Evolutionary conservation across 305 asterid genomes (phyloP), one percentile per base, ranked within the genome.

Genomic region (Fraxinus greggii): DNA sequence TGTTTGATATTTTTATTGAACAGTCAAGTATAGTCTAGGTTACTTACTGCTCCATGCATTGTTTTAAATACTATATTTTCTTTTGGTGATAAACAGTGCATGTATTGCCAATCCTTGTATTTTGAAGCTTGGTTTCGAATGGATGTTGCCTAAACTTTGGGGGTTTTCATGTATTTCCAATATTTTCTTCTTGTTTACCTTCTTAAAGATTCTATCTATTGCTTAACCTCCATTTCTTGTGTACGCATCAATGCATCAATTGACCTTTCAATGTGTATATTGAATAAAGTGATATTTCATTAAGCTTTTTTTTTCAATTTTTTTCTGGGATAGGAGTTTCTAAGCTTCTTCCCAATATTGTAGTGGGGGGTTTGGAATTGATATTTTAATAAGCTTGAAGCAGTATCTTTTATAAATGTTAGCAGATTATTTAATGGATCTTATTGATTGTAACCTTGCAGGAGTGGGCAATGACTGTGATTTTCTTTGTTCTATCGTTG

Each of bases 381-480:
- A 79, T 83, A 76, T 59, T 87, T 67, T 17, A 51, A 38, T 69
- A 78, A 56, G 51, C 78, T 77, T 48, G 78, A 82, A 32, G 79
- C 35, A 9, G 29, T 81, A 38, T 78, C 36, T 10, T 80, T 77
- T 80, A 29, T 78, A 73, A 86, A 26, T 12, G 21, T 12, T 2
- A 67, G 36, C 74, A 67, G 23, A 67, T 13, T 9, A 26, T 67
- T 15, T 26, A 28, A 40, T 79, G 72, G 78, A 69, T 79, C 76
- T 72, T 79, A 42, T 83, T 79, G 65, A 78, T 80, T 81, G 40
- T 82, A 32, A 67, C 35, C 29, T 75, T 89, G 88, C 93, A 93
- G 97, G 94, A 90, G 13, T 89, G 79, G 78, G 80, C 83, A 73
- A 81, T 80, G 86, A 84, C 90, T 83, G 85, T 87, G 79, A 83